phyloP scores from a whole-genome alignment of 768 basidiomycete species.

The Trametes sanguinea region DNA sequence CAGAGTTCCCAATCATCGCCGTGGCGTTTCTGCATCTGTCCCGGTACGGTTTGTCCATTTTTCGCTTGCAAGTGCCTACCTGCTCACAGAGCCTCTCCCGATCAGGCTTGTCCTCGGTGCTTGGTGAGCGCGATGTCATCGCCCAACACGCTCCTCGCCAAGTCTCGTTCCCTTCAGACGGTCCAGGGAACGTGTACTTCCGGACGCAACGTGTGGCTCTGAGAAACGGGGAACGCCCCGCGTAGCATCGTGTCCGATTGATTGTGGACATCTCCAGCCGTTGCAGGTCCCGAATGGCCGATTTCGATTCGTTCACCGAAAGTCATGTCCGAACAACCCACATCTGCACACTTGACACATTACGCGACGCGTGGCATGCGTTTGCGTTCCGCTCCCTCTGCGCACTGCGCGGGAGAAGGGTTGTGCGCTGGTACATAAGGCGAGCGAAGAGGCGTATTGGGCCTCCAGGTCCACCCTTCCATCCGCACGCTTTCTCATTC shows the following conservation, averaged over 20 bases:
- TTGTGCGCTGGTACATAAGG: constrained; percentile 14
- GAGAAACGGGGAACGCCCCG: constrained; percentile 17
- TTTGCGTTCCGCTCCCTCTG: constrained; percentile 3
- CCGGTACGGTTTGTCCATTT: constrained; percentile 1
- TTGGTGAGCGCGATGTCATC: constrained; percentile 10
- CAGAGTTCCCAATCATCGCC: constrained; percentile 19
- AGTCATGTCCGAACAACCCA: constrained; percentile 22
- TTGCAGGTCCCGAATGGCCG: constrained; percentile 18
- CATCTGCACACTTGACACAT: constrained; percentile 19
- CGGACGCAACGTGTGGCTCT: constrained; percentile 13
- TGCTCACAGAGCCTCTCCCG: constrained; percentile 2
- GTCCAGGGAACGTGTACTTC: constrained; percentile 6
- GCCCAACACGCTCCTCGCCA: constrained; percentile 1
- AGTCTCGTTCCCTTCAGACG: constrained; percentile 13
- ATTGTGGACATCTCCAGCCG: constrained; percentile 10
- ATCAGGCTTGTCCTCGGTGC: constrained; percentile 5
- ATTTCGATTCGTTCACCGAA: constrained; percentile 19
- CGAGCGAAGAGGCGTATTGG: not conserved
- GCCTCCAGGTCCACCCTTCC: constrained; percentile 13
- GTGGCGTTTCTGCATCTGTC: constrained; percentile 11
- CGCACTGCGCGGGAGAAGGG: constrained; percentile 20
- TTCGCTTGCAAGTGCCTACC: constrained; percentile 1
- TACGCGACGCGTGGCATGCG: constrained; percentile 20
- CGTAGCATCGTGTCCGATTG: constrained; percentile 19
- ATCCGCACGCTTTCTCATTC: constrained; percentile 10